Evolutionary conservation across 75 land plant species (phyloP), one percentile per base, ranked within the genome.

Genomic region (Sequoiadendron giganteum): DNA sequence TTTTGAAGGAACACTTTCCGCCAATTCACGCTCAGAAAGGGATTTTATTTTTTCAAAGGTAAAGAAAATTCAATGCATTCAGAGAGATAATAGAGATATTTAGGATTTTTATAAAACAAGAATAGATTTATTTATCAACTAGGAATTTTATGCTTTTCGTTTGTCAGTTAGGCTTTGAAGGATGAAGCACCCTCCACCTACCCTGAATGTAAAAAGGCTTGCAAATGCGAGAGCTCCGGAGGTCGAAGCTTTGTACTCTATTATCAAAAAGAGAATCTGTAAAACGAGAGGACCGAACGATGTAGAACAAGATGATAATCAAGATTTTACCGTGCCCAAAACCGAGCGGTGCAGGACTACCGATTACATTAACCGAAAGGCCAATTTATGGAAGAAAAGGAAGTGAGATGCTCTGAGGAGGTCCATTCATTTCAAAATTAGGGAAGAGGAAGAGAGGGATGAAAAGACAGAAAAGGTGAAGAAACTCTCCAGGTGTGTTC

Each of bases 161-260:
- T 34, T 11, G 13, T 75, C 38, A 1, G 38, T 34, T 75, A 75
- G 77, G 38, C 34, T 34, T 34, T 75, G 4, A 75, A 34, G 38
- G 16, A 75, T 75, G 77, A 34, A 34, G 77, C 77, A 39, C 38
- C 77, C 77, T 75, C 38, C 38, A 13, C 38, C 77, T 75, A 16
- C 34, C 13, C 4, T 97, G 10, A 86, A 93, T 82, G 94, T 96
- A 28, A 91, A 91, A 82, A 91, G 92, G 86, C 92, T 95, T 84
- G 95, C 96, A 1, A 92, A 91, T 28, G 88, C 97, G 5, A 90
- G 99, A 43, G 93, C 93, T 11, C 47, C 92, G 28, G 99, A 97
- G 87, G 90, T 97, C 36, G 89, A 90, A 49, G 68, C 95, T 19
- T 95, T 97, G 38, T 91, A 93, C 85, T 88, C 96, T 0, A 91